These are phyloP conservation scores for Colletotrichum phormii DNA, from an alignment of 2,329 filamentous ascomycete species.

Conservation along the genomic window DNA sequence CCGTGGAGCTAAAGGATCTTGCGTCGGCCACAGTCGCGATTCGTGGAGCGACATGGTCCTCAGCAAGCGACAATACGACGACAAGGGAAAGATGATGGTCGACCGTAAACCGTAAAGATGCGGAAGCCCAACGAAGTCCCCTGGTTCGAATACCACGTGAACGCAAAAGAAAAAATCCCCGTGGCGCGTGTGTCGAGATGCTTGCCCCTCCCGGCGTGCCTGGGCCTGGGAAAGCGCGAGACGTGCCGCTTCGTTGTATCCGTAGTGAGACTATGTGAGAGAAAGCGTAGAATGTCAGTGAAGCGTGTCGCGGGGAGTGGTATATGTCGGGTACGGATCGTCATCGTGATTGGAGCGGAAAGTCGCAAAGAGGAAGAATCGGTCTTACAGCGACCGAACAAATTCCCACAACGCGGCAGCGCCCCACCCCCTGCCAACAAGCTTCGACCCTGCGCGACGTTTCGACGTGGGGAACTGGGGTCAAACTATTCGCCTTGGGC, in stretches of 20 bases:
- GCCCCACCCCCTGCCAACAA: constrained; percentile 36
- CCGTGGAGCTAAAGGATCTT: constrained; percentile 4
- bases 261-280: background rate
- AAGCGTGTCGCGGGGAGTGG: constrained; percentile 27
- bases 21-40: constrained; percentile 24
- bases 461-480: constrained; percentile 37
- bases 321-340: constrained; percentile 29
- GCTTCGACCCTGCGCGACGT: constrained; percentile 39
- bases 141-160: constrained; percentile 26
- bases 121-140: constrained; percentile 1
- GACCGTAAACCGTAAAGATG: background rate
- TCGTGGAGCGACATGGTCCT: constrained; percentile 25
- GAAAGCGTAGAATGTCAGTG: background rate
- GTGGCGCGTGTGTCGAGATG: constrained; percentile 10
- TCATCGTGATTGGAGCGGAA: constrained; percentile 35
- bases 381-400: constrained; percentile 39
- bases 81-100: background rate
- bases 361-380: constrained; percentile 33
- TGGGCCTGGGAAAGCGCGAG: constrained; percentile 23
- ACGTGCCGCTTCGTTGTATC: constrained; percentile 6
- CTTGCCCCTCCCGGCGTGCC: constrained; percentile 28
- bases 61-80: constrained; percentile 11
- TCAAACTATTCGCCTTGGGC: constrained; percentile 28
- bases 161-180: constrained; percentile 16
- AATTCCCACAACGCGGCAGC: constrained; percentile 32